Evolutionary conservation across 805 yeast genomes (phyloP).

Genomic region (Lachancea sp.): DNA sequence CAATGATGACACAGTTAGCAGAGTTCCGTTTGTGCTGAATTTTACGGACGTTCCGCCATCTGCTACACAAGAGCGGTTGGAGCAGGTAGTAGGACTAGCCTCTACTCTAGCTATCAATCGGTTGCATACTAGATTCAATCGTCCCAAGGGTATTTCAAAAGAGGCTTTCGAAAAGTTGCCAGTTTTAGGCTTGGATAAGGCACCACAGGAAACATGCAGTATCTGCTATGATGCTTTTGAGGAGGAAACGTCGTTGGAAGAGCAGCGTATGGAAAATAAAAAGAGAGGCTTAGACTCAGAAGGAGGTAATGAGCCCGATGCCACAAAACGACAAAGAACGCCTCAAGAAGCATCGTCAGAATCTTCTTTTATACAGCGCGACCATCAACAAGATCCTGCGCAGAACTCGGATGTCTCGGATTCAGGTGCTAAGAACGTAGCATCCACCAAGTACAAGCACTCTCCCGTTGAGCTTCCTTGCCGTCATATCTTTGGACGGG

Average conservation of each 20-base stretch:
- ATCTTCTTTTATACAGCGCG: not conserved
- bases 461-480: conserved; percentile 74
- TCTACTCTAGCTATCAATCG: conserved; percentile 65
- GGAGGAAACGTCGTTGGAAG: conserved; percentile 17
- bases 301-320: conserved; percentile 12
- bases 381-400: not conserved
- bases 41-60: conserved; percentile 61
- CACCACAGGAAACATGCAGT: conserved; percentile 43
- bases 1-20: not conserved
- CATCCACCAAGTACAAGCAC: conserved; percentile 40
- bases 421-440: not conserved
- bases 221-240: conserved; percentile 56
- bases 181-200: conserved; percentile 27
- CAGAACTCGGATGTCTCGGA: not conserved
- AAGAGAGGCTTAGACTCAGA: conserved; percentile 5
- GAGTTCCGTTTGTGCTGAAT: conserved; percentile 41
- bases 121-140: conserved; percentile 44
- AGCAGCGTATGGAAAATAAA: not conserved
- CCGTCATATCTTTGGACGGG: conserved; percentile 77
- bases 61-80: conserved; percentile 53
- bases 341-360: not conserved
- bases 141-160: conserved; percentile 46
- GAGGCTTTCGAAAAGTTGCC: conserved; percentile 49
- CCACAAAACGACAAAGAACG: conserved; percentile 8
- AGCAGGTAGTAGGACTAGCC: conserved; percentile 57